Evolutionary conservation across 352 stramenopile species (phyloP), one percentile per base, ranked within the genome.

Genomic region (Phytophthora aleatoria): DNA sequence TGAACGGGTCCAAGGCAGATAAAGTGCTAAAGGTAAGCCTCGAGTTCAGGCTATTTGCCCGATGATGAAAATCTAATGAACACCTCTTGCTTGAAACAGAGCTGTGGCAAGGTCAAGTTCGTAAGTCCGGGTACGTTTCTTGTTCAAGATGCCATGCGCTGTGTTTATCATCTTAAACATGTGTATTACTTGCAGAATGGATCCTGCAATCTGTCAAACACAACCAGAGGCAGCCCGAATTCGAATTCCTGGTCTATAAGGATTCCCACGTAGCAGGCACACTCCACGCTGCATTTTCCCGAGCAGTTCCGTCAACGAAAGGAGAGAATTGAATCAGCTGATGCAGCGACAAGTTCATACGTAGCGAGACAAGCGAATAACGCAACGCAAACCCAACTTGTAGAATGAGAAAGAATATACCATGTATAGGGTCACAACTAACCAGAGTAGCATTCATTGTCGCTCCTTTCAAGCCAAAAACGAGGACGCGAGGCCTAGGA

Each of bases 231-330:
- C 74, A 84, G 39, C 55, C 80, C 2, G 85, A 92, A 57, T 89
- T 82, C 36, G 81, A 88, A 9, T 95, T 79, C 47, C 71, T 91
- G 13, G 71, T 92, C 24, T 94, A 92, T 82, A 91, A 89, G 56
- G 71, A 90, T 35, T 57, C 50, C 0, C 8, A 50, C 3, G 55
- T 35, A n/a, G 44, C 73, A 49, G 31, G 35, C 27, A 54, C 57
- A 10, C 43, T 81, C 1, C 49, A 28, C 33, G 51, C 63, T 44
- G 63, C 57, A 43, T 73, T 79, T 51, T 64, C 57, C 8, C 39
- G 35, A 55, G 10, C 45, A 47, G 41, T 31, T 50, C 30, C 57
- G 41, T 38, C 48, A 41, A 51, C 26, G 20, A 57, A 57, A 27
- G 20, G 20, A 20, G 20, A 20, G 20, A 20, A 20, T 20, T 20